These are phyloP conservation scores for Breviolum minutum DNA, from an alignment of 73 alveolate genomes.

Conservation along the genomic window DNA sequence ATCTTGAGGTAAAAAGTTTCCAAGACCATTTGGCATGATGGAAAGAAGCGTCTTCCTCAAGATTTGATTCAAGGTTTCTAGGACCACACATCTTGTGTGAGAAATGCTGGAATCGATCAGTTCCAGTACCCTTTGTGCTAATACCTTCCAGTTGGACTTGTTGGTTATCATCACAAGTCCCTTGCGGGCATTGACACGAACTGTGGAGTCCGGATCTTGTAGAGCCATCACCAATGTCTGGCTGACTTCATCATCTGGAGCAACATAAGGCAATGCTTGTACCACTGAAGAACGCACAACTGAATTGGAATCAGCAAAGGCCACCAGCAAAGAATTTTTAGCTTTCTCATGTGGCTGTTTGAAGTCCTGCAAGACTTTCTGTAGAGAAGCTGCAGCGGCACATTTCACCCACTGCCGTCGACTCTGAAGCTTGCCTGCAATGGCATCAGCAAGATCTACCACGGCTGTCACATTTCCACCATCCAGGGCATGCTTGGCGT, in stretches of 20 bases:
- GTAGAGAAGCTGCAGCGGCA: conserved; percentile 69
- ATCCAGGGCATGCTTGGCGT: not conserved
- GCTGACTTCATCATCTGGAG: conserved; percentile 20
- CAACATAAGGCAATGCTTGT: conserved; percentile 18
- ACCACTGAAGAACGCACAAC: conserved; percentile 54
- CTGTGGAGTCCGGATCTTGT: conserved; percentile 32
- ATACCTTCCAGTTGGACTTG: not conserved
- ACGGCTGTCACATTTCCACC: not conserved
- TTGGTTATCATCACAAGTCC: conserved; percentile 46
- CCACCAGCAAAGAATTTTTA: not conserved
- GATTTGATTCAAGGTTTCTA: conserved; percentile 40
- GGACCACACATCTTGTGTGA: conserved; percentile 25
- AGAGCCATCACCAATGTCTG: conserved; percentile 36
- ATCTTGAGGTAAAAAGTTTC: not conserved
- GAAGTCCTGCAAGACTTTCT: not conserved
- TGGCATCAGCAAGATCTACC: not conserved
- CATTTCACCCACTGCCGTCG: conserved; percentile 45
- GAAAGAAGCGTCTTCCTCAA: not conserved
- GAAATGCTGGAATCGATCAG: conserved; percentile 2
- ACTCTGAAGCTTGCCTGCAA: conserved; percentile 30
- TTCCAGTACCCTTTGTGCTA: conserved; percentile 2
- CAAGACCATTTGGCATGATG: not conserved
- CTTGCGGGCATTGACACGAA: conserved; percentile 8
- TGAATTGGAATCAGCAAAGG: not conserved
- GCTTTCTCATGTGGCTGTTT: conserved; percentile 6